A percentile compares a stretch with the other conserved stretches of the same genome.
Conservation (phyloP, 768 basidiomycete species). For the Kwoniella pini region DNA sequence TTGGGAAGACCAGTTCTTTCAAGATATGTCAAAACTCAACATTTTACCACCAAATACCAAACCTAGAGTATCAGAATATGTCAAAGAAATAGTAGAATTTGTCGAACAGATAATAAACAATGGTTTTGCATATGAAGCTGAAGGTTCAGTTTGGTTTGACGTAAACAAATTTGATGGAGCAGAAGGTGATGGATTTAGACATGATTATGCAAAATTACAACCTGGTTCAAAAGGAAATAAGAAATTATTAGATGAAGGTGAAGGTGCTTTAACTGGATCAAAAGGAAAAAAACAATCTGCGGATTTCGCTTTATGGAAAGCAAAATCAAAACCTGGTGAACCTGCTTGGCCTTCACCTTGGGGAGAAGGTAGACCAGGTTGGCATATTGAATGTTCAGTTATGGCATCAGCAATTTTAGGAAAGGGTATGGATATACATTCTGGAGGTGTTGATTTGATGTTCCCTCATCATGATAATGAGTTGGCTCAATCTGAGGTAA, state of each 20-base stretch:
- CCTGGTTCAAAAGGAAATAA: constrained; percentile 95
- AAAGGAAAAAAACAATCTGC: constrained; percentile 73
- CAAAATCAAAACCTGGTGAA: constrained; percentile 85
- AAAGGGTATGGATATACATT: constrained; percentile 93
- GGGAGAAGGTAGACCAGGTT: constrained; percentile 94
- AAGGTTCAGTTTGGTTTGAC: constrained; percentile 90
- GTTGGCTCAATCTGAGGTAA: constrained; percentile 90
- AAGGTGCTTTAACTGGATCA: constrained; percentile 68
- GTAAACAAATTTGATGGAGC: constrained; percentile 76
- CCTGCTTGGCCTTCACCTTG: constrained; percentile 95
- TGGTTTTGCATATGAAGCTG: constrained; percentile 75
- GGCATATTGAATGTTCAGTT: constrained; percentile 99
- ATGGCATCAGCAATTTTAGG: constrained; percentile 94
- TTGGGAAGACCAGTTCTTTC: constrained; percentile 89
- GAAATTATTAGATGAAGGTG: constrained; percentile 84
- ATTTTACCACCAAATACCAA: constrained; percentile 85
- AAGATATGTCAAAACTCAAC: constrained; percentile 84
- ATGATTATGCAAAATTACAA: constrained; percentile 90
- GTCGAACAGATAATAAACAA: constrained; percentile 81
- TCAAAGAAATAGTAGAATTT: constrained; percentile 89
- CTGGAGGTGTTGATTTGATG: constrained; percentile 93
- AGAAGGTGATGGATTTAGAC: constrained; percentile 59
- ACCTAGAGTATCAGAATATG: constrained; percentile 94
- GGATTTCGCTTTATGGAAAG: constrained; percentile 98
- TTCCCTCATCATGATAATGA: constrained; percentile 99